phyloP scores from a whole-genome alignment of 2,329 filamentous ascomycete species.

The Ophiostoma montium region DNA sequence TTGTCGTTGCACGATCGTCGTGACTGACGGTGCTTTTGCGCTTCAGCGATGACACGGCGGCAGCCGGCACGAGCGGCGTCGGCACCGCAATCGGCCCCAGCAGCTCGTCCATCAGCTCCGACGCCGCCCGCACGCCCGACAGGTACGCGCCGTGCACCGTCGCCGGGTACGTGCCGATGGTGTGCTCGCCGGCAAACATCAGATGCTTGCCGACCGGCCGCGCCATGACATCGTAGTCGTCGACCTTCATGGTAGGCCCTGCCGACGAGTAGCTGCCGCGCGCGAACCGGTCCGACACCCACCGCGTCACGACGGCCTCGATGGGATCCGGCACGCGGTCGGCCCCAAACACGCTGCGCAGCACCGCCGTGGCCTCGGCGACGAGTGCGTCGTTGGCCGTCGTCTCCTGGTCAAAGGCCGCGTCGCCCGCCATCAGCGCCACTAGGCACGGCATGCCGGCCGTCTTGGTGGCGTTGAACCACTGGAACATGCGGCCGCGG shows the following conservation, averaged over 20 bases:
- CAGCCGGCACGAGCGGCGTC: slow-evolving; percentile 51
- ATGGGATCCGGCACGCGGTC: slow-evolving; percentile 56
- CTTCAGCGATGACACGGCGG: slow-evolving; percentile 26
- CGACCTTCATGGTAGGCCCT: slow-evolving; percentile 63
- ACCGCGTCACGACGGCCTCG: slow-evolving; percentile 82
- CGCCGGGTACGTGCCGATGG: slow-evolving; percentile 86
- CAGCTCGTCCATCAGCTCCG: slow-evolving; percentile 68
- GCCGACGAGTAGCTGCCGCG: slow-evolving; percentile 92
- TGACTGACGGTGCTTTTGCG: too few species aligned
- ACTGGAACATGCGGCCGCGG: slow-evolving; percentile 89
- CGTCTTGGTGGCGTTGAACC: slow-evolving; percentile 90
- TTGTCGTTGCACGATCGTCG: neutral
- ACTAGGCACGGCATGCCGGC: slow-evolving; percentile 78
- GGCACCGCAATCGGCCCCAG: slow-evolving; percentile 70
- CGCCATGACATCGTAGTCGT: slow-evolving; percentile 91
- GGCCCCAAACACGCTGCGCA: slow-evolving; percentile 60
- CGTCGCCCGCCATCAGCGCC: slow-evolving; percentile 89
- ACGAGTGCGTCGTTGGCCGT: slow-evolving; percentile 64
- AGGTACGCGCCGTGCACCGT: slow-evolving; percentile 95
- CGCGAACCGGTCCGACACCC: slow-evolving; percentile 85
- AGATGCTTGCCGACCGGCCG: slow-evolving; percentile 62
- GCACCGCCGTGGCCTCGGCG: slow-evolving; percentile 62
- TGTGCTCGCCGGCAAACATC: slow-evolving; percentile 93
- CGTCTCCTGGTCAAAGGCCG: slow-evolving; percentile 75
- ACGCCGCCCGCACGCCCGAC: slow-evolving; percentile 78